Conservation (phyloP, 192 early-diverging fungal genomes). For the Cetraspora pellucida region DNA sequence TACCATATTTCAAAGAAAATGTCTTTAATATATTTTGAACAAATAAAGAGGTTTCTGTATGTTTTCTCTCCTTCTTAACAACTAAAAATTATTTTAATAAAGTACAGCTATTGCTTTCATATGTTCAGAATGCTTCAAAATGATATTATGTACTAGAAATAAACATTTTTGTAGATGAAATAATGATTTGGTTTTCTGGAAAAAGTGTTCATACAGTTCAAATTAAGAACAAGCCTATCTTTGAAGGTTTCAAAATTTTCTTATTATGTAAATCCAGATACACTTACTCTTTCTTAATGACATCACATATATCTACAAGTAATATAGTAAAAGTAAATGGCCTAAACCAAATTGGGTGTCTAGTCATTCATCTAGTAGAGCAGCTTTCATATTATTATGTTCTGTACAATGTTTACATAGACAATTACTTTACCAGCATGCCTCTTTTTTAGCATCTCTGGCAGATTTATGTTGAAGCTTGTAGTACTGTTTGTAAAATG, state of each 20-base stretch:
- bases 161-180: background rate
- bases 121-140: slow-evolving; percentile 1
- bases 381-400: background rate
- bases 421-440: background rate
- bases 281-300: background rate
- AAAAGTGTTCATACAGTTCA: background rate
- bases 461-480: background rate
- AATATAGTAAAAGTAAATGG: background rate
- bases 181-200: slow-evolving; percentile 5
- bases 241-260: too few relatives aligned
- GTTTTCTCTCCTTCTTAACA: background rate
- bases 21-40: background rate
- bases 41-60: background rate
- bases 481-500: background rate
- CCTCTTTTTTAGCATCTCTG: background rate
- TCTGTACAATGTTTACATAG: too few relatives aligned
- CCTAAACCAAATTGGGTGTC: too few relatives aligned
- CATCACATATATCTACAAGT: background rate
- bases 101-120: background rate
- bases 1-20: background rate
- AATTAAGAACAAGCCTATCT: background rate
- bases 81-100: background rate
- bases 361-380: background rate
- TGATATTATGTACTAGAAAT: background rate
- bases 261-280: background rate